Percentiles rank a stretch among this genome's conserved stretches.
These are phyloP conservation scores for Pholiota adiposa DNA, from an alignment of 1,284 basidiomycete species.

Conservation along the genomic window DNA sequence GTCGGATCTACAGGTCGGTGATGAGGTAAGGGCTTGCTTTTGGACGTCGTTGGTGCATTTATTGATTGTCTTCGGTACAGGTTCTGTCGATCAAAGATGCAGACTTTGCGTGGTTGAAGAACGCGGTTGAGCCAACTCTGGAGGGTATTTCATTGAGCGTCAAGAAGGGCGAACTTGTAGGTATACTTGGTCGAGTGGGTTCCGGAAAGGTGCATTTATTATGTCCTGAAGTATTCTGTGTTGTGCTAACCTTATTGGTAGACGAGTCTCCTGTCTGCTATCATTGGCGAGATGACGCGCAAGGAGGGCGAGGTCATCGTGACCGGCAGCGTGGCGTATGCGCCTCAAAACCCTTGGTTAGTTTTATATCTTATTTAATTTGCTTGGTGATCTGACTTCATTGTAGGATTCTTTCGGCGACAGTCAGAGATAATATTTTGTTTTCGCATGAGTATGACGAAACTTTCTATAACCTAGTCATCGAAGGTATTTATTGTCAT, in stretches of 20 bases:
- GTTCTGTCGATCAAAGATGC: conserved; percentile 74
- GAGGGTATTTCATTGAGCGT: conserved; percentile 80
- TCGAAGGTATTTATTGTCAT: conserved; percentile 59
- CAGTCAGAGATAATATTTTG: conserved; percentile 86
- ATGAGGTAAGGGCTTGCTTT: conserved; percentile 49
- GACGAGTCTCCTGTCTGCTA: conserved; percentile 75
- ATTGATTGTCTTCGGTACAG: conserved; percentile 25
- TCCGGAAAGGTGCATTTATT: conserved; percentile 75
- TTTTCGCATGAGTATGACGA: conserved; percentile 91
- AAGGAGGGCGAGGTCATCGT: conserved; percentile 75
- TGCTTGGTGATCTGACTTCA: neutral
- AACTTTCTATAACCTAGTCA: conserved; percentile 72
- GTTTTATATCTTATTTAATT: conserved; percentile 25
- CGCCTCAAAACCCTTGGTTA: conserved; percentile 88
- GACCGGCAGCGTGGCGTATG: conserved; percentile 84
- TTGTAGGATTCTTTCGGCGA: conserved; percentile 80
- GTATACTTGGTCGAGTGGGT: conserved; percentile 90
- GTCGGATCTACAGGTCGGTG: conserved; percentile 54
- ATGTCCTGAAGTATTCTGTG: neutral
- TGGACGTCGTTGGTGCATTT: neutral
- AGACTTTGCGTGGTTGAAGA: conserved; percentile 80
- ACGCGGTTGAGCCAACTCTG: conserved; percentile 63
- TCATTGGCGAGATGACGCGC: conserved; percentile 89
- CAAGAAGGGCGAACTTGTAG: conserved; percentile 86
- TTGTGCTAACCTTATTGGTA: conserved; percentile 31